phyloP scores from a whole-genome alignment of 768 basidiomycete genomes.

The Suillus hirtellus region DNA sequence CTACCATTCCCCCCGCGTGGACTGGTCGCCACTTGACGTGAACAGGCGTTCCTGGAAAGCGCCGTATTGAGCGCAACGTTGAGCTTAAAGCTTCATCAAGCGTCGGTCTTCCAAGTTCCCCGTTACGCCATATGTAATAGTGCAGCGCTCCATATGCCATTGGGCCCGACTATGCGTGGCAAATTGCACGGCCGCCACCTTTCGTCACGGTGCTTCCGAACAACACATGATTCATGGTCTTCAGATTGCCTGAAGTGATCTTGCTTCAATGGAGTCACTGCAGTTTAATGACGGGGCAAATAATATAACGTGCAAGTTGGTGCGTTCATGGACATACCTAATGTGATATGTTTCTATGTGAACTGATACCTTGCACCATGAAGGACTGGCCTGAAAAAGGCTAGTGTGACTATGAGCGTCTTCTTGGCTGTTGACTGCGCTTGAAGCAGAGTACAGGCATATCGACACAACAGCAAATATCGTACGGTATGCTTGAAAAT shows the following conservation, averaged over 20 bases:
- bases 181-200: background rate
- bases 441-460: conserved; percentile 42
- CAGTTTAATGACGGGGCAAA: conserved; percentile 26
- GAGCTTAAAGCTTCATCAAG: no score
- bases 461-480: conserved; percentile 39
- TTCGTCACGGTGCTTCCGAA: background rate
- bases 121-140: no score
- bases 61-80: background rate
- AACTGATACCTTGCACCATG: conserved; percentile 8
- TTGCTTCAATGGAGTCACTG: conserved; percentile 12
- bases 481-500: conserved; percentile 28
- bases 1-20: background rate
- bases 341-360: conserved; percentile 1
- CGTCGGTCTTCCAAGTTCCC: no score
- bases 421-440: conserved; percentile 5
- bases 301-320: conserved; percentile 27
- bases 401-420: conserved; percentile 1
- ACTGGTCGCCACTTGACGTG: background rate
- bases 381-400: conserved; percentile 1
- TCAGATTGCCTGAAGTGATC: background rate
- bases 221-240: background rate
- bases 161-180: background rate
- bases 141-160: no score
- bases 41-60: background rate
- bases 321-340: conserved; percentile 24